A percentile compares a stretch with the other conserved stretches of the same genome.
Conservation (phyloP, 805 yeast genomes). For the Candida silvatica region DNA sequence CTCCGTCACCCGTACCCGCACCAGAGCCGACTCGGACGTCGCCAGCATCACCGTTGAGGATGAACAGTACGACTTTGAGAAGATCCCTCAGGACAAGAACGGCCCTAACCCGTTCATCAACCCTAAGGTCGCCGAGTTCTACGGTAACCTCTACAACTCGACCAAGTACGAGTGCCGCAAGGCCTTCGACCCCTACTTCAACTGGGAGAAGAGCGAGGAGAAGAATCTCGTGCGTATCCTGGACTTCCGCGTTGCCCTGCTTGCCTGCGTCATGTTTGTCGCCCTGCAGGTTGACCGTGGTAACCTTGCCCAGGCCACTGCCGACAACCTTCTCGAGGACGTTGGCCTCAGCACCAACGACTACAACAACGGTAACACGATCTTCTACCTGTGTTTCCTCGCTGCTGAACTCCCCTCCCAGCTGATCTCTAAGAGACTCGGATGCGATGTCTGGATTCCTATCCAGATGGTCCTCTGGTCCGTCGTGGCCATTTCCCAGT, state of each 20-base stretch:
- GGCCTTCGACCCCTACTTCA: constrained; percentile 48
- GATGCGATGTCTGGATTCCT: constrained; percentile 58
- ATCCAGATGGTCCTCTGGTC: constrained; percentile 50
- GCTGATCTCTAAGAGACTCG: constrained; percentile 51
- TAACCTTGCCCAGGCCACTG: constrained; percentile 44
- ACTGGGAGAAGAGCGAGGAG: constrained; percentile 49
- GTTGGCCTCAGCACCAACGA: constrained; percentile 45
- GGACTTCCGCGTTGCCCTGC: constrained; percentile 45
- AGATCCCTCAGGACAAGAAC: too few relatives aligned
- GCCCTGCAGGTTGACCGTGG: constrained; percentile 53
- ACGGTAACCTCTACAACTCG: constrained; percentile 35
- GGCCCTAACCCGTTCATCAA: constrained; percentile 31
- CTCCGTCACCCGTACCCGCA: too few relatives aligned
- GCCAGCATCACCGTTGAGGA: too few relatives aligned
- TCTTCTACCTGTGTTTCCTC: constrained; percentile 43
- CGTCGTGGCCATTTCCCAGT: constrained; percentile 44
- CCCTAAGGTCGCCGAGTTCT: constrained; percentile 38
- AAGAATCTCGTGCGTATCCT: constrained; percentile 37
- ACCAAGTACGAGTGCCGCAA: constrained; percentile 46
- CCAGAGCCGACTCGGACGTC: too few relatives aligned
- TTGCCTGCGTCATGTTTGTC: constrained; percentile 53
- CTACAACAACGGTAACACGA: constrained; percentile 50
- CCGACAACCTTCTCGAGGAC: constrained; percentile 48
- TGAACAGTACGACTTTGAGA: too few relatives aligned
- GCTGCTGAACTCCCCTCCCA: constrained; percentile 59